Evolutionary conservation across 345 rosid genomes (phyloP), one percentile per base, ranked within the genome.

Genomic region (Salix koriyanagi): DNA sequence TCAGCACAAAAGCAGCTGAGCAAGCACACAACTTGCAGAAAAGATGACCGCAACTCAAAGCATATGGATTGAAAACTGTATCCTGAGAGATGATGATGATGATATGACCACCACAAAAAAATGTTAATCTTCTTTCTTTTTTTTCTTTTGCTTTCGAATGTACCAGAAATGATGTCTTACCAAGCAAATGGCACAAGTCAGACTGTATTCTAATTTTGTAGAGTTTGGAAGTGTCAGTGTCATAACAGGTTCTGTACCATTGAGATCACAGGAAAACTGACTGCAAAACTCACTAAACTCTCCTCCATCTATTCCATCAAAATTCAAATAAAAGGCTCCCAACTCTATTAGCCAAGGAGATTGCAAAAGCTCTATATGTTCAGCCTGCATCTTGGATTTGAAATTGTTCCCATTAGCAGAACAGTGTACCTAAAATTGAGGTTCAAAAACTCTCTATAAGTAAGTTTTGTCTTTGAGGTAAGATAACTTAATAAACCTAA

Each of bases 261-360:
- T 82, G 67, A 90, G 85, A 41, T 89, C 85, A 80, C 90, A 91
- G 2, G 89, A 89, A 81, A 91, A 92, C 15, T 79, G 84, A 15
- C 89, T 87, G 69, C 86, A 89, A 41, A 78, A 84, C 65, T 82
- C 83, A 23, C 83, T 79, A 77, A 82, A 78, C 39, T 86, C 89
- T 72, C 73, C 86, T 76, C 79, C 74, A 15, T 89, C 86, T 65
- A 86, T 84, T 11, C 87, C 91, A 75, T 80, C 64, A 42, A 86
- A 88, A 82, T 96, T 93, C 81, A 96, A 84, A 79, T 77, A 90
- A 78, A 96, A 91, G 36, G 94, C 99, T 77, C 98, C 99, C 79
- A 96, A 79, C 80, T 96, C 99, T 73, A 95, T 86, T 41, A 96
- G 85, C 99, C 98, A 96, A 69, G 99, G 99, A 13, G 93, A 95